Conservation (phyloP, 1,284 basidiomycete genomes). For the Puccinia horiana region DNA sequence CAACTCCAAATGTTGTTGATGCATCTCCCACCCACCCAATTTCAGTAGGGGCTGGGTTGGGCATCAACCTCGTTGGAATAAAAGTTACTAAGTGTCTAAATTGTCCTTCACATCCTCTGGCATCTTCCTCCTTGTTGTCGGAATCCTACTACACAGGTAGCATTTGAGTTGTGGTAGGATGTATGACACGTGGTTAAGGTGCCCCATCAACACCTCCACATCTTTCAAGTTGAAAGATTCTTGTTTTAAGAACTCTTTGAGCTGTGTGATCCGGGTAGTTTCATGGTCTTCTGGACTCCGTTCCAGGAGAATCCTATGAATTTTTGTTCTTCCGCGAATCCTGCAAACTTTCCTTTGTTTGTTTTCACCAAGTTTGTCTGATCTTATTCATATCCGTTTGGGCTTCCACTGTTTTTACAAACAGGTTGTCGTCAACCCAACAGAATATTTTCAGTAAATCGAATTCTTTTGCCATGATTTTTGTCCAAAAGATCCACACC, state of each 20-base stretch:
- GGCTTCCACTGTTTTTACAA: background rate
- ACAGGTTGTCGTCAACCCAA: background rate
- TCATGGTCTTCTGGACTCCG: background rate
- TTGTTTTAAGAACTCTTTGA: background rate
- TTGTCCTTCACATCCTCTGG: too few relatives aligned
- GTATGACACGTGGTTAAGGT: background rate
- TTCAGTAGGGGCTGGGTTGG: too few relatives aligned
- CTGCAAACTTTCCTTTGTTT: too few relatives aligned
- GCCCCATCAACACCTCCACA: background rate
- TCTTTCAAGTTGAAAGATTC: background rate
- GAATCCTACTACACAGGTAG: background rate
- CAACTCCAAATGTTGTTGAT: too few relatives aligned
- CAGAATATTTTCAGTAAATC: background rate
- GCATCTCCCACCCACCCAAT: too few relatives aligned
- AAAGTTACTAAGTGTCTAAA: too few relatives aligned
- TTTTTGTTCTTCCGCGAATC: too few relatives aligned
- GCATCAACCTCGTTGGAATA: too few relatives aligned
- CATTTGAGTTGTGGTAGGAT: background rate
- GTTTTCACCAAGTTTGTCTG: too few relatives aligned
- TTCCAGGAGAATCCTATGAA: too few relatives aligned
- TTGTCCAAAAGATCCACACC: background rate
- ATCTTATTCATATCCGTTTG: background rate
- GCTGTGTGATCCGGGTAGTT: background rate
- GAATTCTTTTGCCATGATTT: slow-evolving; percentile 2
- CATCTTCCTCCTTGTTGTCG: too few relatives aligned